Percentiles rank a stretch among this genome's conserved stretches.
Conservation (phyloP, 2,329 filamentous ascomycete genomes). For the Colletotrichum echinochloae region DNA sequence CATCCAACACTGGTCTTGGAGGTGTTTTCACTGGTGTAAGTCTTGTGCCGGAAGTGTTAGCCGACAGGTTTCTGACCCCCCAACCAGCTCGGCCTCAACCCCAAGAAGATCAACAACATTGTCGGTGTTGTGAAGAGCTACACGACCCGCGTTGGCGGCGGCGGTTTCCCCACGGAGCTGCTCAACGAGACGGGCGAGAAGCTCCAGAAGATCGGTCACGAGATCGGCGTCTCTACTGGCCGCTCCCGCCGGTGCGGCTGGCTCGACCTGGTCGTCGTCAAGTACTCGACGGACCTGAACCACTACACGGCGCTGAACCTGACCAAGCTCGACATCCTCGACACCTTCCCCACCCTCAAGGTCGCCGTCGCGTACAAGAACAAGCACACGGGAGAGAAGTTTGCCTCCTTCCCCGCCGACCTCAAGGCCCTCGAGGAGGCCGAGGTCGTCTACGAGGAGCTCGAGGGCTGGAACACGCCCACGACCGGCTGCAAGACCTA, state of each 20-base stretch:
- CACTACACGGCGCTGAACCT: slow-evolving; percentile 73
- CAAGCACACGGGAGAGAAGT: slow-evolving; percentile 55
- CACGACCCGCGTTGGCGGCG: slow-evolving; percentile 71
- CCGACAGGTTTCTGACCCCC: background rate
- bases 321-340: slow-evolving; percentile 76
- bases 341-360: slow-evolving; percentile 80
- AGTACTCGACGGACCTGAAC: slow-evolving; percentile 73
- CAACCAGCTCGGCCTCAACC: slow-evolving; percentile 65
- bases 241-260: slow-evolving; percentile 70
- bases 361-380: slow-evolving; percentile 77
- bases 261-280: slow-evolving; percentile 70
- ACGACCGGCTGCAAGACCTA: slow-evolving; percentile 71
- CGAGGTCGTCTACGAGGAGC: slow-evolving; percentile 75
- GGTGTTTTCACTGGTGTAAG: slow-evolving; percentile 40
- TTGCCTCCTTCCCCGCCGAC: slow-evolving; percentile 75
- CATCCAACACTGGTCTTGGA: slow-evolving; percentile 40
- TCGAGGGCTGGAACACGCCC: slow-evolving; percentile 76
- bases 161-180: slow-evolving; percentile 76
- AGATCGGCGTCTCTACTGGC: slow-evolving; percentile 62
- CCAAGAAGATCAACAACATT: slow-evolving; percentile 68
- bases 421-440: slow-evolving; percentile 67
- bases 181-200: slow-evolving; percentile 57
- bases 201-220: slow-evolving; percentile 59
- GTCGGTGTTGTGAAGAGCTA: slow-evolving; percentile 79
- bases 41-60: background rate